A percentile compares a stretch with the other conserved stretches of the same genome.
These are phyloP conservation scores for Pichia sp. DNA, from an alignment of 1,139 yeast species.

Conservation along the genomic window DNA sequence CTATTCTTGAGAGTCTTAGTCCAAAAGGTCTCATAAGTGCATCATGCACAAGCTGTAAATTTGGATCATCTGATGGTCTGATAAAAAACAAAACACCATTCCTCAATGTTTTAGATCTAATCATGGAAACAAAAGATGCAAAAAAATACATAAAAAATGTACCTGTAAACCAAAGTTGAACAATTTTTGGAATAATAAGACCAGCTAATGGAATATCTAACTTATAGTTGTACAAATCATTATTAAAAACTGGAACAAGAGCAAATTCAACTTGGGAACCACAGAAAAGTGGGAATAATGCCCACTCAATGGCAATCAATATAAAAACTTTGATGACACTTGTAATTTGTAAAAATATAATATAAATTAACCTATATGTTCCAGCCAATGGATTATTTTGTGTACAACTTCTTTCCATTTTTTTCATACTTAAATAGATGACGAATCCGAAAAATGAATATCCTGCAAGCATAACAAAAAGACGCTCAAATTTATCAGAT, in stretches of 20 bases:
- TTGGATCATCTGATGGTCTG: conserved; percentile 91
- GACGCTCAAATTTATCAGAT: conserved; percentile 17
- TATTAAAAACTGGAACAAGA: conserved; percentile 45
- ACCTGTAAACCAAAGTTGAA: conserved; percentile 62
- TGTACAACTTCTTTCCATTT: conserved; percentile 28
- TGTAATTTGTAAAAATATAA: conserved; percentile 47
- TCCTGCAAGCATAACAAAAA: conserved; percentile 30
- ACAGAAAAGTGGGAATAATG: conserved; percentile 80
- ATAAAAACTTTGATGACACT: conserved; percentile 67
- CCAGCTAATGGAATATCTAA: conserved; percentile 12
- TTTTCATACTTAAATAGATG: conserved; percentile 35
- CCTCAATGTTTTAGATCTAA: conserved; percentile 64
- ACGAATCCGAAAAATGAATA: conserved; percentile 32
- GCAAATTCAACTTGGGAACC: conserved; percentile 75
- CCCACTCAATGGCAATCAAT: conserved; percentile 71
- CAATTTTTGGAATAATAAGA: not conserved
- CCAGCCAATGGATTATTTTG: conserved; percentile 44
- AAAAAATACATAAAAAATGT: conserved; percentile 81
- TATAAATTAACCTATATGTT: conserved; percentile 42
- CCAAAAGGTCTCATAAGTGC: conserved; percentile 71
- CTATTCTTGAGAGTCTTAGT: conserved; percentile 68
- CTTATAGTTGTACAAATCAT: conserved; percentile 12
- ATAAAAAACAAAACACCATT: conserved; percentile 89
- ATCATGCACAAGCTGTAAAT: conserved; percentile 81
- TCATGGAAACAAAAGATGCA: conserved; percentile 83